Evolutionary conservation across 805 yeast species (phyloP).

Genomic region (Candida suzukii): DNA sequence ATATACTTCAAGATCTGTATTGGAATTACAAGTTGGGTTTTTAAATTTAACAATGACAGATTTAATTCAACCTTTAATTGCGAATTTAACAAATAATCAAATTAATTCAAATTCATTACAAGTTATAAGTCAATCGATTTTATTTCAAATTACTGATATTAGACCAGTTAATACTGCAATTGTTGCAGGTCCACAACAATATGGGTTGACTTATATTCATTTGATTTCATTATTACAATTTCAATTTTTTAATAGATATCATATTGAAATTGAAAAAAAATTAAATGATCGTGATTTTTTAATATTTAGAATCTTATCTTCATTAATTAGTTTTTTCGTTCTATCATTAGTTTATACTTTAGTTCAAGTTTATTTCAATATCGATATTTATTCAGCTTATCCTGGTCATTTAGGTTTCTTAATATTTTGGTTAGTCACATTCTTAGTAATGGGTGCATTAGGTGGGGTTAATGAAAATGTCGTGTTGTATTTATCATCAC

Average conservation of each 20-base stretch:
- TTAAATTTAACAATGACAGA: slow-evolving; percentile 5
- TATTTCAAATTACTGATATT: slow-evolving; percentile 35
- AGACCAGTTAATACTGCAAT: slow-evolving; percentile 42
- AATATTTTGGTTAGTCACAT: slow-evolving; percentile 61
- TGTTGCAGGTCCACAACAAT: slow-evolving; percentile 58
- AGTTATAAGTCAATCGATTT: slow-evolving; percentile 7
- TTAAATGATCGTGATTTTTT: slow-evolving; percentile 41
- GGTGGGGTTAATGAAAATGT: slow-evolving; percentile 65
- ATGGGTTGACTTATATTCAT: slow-evolving; percentile 61
- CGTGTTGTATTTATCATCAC: slow-evolving; percentile 40
- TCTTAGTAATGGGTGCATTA: slow-evolving; percentile 57
- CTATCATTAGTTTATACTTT: slow-evolving; percentile 51
- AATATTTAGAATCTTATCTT: slow-evolving; percentile 41
- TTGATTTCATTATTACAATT: slow-evolving; percentile 64
- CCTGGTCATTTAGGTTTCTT: slow-evolving; percentile 57
- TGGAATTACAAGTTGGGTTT: slow-evolving; percentile 26
- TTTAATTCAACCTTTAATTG: slow-evolving; percentile 6
- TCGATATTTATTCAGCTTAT: slow-evolving; percentile 49
- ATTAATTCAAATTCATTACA: slow-evolving; percentile 2
- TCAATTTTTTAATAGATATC: slow-evolving; percentile 47
- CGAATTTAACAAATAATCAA: background rate
- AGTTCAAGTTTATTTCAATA: slow-evolving; percentile 58
- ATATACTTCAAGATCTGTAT: slow-evolving; percentile 34
- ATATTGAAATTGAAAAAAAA: slow-evolving; percentile 37
- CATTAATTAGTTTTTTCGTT: slow-evolving; percentile 43